phyloP scores from a whole-genome alignment of 495 filamentous ascomycete species.

The Hypoxylon fuscum region DNA sequence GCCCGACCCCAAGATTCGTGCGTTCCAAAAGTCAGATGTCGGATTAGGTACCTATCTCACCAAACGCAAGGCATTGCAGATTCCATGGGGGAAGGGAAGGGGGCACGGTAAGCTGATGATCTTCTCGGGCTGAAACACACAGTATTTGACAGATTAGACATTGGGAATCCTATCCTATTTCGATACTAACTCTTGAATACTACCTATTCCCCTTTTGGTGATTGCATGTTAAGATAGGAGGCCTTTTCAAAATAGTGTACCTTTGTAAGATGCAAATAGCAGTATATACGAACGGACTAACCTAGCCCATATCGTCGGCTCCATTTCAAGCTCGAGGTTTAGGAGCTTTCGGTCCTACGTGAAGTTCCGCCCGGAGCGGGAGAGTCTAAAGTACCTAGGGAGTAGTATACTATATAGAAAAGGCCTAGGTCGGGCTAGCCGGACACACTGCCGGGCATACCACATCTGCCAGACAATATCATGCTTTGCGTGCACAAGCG shows the following conservation, averaged over 20 bases:
- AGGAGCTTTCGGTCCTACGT: background rate
- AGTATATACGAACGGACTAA: background rate
- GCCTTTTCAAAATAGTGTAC: no score
- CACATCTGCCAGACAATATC: slow-evolving; percentile 5
- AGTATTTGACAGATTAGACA: slow-evolving; percentile 28
- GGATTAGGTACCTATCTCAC: slow-evolving; percentile 23
- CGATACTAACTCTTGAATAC: slow-evolving; percentile 5
- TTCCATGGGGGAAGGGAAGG: slow-evolving; percentile 5
- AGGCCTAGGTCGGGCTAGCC: slow-evolving; percentile 3
- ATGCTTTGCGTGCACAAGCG: slow-evolving; percentile 14
- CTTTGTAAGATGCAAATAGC: background rate
- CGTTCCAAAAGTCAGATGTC: slow-evolving; percentile 3
- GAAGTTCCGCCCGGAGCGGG: slow-evolving; percentile 20
- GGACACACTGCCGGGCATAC: slow-evolving; percentile 13
- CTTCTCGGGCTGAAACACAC: slow-evolving; percentile 35
- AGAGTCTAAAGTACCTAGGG: background rate
- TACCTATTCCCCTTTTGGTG: background rate
- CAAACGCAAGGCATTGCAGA: slow-evolving; percentile 33
- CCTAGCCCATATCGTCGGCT: background rate
- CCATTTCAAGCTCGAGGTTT: background rate
- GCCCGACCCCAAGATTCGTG: slow-evolving; percentile 20
- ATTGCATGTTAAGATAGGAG: background rate
- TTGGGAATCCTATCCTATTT: slow-evolving; percentile 7
- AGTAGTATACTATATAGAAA: no score
- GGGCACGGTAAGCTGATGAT: slow-evolving; percentile 28